Evolutionary conservation across 257 asterid species (phyloP).

Genomic region (Cinchona pubescens): DNA sequence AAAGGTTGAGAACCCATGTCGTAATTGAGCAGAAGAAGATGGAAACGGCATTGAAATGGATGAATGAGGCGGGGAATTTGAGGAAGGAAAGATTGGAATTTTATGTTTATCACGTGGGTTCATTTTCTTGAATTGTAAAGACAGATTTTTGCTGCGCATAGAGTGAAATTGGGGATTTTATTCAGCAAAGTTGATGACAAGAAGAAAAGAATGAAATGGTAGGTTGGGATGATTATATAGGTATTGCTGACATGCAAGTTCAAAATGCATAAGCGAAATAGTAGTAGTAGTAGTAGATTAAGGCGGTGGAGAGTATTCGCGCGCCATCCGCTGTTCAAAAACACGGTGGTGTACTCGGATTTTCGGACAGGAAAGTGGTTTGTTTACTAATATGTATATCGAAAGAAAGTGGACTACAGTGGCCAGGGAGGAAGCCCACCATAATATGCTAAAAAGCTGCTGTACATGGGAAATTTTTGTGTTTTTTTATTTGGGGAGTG

Average conservation of each 20-base stretch:
- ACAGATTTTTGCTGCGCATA: neutral
- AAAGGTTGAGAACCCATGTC: constrained; percentile 4
- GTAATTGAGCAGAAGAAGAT: neutral
- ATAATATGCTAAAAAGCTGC: too few relatives aligned
- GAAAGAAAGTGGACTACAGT: neutral
- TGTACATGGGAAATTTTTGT: too few relatives aligned
- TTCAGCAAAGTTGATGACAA: neutral
- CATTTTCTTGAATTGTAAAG: constrained; percentile 24
- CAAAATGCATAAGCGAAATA: constrained; percentile 25
- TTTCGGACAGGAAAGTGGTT: too few relatives aligned
- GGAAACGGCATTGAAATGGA: constrained; percentile 10
- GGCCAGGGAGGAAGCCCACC: neutral
- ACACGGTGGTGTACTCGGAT: neutral
- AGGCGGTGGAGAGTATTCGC: constrained; percentile 54
- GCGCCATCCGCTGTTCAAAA: constrained; percentile 24
- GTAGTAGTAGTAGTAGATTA: neutral
- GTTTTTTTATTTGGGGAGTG: too few relatives aligned
- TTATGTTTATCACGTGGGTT: constrained; percentile 27
- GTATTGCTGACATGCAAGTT: constrained; percentile 30
- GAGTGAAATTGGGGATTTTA: constrained; percentile 1
- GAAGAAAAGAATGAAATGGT: neutral
- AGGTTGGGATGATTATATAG: constrained; percentile 41
- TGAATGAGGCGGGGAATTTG: constrained; percentile 5
- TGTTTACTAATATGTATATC: neutral
- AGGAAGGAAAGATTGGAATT: constrained; percentile 8